Base-by-base conservation (phyloP, 441 rosid genomes). In the Kokia cookei region DNA sequence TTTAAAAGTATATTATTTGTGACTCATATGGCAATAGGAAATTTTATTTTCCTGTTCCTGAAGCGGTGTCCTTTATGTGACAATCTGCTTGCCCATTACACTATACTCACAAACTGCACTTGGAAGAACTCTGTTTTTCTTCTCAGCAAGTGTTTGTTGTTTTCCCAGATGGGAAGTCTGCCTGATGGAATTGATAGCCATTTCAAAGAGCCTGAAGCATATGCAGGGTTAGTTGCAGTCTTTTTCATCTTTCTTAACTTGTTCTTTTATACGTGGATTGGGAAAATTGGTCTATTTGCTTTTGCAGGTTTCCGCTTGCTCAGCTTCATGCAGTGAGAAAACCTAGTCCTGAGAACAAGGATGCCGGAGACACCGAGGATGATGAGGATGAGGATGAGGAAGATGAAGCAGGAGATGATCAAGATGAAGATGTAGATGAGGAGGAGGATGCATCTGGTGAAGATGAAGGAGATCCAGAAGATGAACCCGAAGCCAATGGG, bases 281-380 rank as follows among this genome's bases (percentile, higher is more conserved):
- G 50, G 24, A 37, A 57, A 47, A 57, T 55, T 54, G 35, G 60
- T 63, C 35, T 8, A 19, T 42, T 57, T 73, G 75, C 11, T 66
- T 53, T 76, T 83, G 74, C 80, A 83, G 88, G 73, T 85, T 86
- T 58, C 86, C 83, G 19, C 43, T 84, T 63, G 65, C 64, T 17
- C 80, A 80, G 69, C 81, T 82, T 68, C 80, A 73, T 77, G 59
- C 71, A 10, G 72, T 76, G 79, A 81, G 71, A 71, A 87, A 85
- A 79, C 83, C 86, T 61, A 83, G 76, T 71, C 82, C 79, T 1
- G 82, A 86, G 71, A 88, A 80, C 45, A 75, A 75, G 68, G 92
- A 85, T 61, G 84, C 75, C 47, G 73, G 88, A 58, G 92, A 88
- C 62, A 83, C 82, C 8, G 88, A 88, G 66, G 85, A 88, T 37